Base-by-base conservation (phyloP, 2,329 filamentous ascomycete species). In the Stagonosporopsis rhizophila region DNA sequence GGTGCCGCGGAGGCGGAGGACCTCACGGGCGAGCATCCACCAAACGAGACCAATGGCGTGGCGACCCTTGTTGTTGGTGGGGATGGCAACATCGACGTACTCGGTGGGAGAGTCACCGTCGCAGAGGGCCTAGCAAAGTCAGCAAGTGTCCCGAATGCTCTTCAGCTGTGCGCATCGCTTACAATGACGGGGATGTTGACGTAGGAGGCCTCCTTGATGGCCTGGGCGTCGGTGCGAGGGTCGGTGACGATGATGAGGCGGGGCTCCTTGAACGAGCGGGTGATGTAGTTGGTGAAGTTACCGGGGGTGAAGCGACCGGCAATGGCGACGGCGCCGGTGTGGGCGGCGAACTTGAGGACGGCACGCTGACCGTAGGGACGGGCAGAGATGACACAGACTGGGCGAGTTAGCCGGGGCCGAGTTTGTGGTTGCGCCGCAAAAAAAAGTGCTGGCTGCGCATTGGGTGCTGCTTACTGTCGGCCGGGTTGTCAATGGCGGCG, bases 251-350 rank as follows among this genome's bases (percentile, higher is more conserved):
- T 89, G 83, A 99, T 98, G 79, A 99, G 87, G 82, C 96, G 96
- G 79, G 95, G 95, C 87, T 99, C 95, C 89, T 97, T 97, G 92
- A 99, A 99, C 69, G 95, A 98, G 78, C 95, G 94, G 82, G 96
- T 99, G 90, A 99, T 99, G 90, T 99, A 99, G 89, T 99, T 99
- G 87, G 95, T 99, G 90, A 99, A 99, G 83, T 94, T 96, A 91
- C 95, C 95, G 80, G 95, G 95, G 79, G 95, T 99, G 90, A 99
- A 99, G 81, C 95, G 95, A 85, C 95, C 95, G 77, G 95, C 96
- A 78, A 99, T 99, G 81, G 95, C 91, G 77, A 92, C 91, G 77
- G 96, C 93, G 80, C 95, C 95, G 71, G 95, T 99, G 90, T 99
- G 95, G 68, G 92, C 85, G 77, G 95, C 95, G 85, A 99, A 99